Evolutionary conservation across 108 stramenopile genomes (phyloP), one percentile per base, ranked within the genome.

Genomic region (Aurantiochytrium sp.): DNA sequence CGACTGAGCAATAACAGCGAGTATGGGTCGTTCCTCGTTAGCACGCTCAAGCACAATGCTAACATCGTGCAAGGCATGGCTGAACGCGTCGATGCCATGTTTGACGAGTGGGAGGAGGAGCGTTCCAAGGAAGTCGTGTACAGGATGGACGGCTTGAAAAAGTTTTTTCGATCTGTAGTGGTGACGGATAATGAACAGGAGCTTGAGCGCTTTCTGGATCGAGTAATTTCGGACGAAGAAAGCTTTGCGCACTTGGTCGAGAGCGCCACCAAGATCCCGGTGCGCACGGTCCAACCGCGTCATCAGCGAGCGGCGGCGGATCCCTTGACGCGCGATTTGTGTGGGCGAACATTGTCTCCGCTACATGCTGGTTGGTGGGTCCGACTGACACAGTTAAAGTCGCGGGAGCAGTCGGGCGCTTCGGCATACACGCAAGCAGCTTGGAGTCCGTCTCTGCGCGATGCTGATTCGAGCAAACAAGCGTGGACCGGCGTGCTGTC

Each of bases 61-160:
- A 4, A 4, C n/a, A 6, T 23, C n/a, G 45, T 83, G 76, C 76
- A 47, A 16, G 51, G 23, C 45, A 45, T 83, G 51, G 0, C 6
- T 19, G 49, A 53, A 21, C 51, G 25, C 12, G 25, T 83, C 51
- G 23, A 83, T 12, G n/a, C 49, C 6, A 53, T 53, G 51, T 83
- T 83, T 23, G 76, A 83, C 76, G 76, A 47, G 6, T 83, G 76
- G 76, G 76, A 83, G 51, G 76, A 83, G 51, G 76, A 83, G 76
- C 76, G 76, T 12, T 1, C 76, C 23, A 83, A 53, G n/a, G 76
- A 83, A 45, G 76, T 83, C 1, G 76, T 83, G 49, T 83, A 83
- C 23, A 21, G 76, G n/a, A 83, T 53, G 51, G 76, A 83, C 28
- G 76, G 76, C n/a, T 45, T 83, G 49, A 83, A 53, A 43, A 83